A percentile compares a stretch with the other conserved stretches of the same genome.
phyloP scores from a whole-genome alignment of 441 rosid species.

The Isatis lusitanica region DNA sequence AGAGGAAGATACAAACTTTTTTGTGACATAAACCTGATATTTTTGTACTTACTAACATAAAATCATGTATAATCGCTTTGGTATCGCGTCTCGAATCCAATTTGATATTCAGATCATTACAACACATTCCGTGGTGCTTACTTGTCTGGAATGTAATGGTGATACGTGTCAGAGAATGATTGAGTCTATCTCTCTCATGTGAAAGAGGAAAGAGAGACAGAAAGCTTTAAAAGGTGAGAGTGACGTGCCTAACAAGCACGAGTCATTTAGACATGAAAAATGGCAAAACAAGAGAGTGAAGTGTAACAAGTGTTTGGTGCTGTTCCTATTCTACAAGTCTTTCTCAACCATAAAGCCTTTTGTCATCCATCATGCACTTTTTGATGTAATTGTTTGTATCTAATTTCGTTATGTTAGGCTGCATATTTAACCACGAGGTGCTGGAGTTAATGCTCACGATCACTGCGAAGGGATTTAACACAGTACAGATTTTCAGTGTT shows the following conservation, averaged over 20 bases:
- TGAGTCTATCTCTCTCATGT: not conserved
- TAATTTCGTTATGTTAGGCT: conserved; percentile 12
- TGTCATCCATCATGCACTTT: not conserved
- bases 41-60: not conserved
- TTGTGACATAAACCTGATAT: no score
- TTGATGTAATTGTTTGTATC: conserved; percentile 6
- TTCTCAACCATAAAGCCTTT: conserved; percentile 20
- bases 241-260: conserved; percentile 25
- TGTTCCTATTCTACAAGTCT: conserved; percentile 27
- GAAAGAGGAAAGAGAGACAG: conserved; percentile 28
- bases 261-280: conserved; percentile 13
- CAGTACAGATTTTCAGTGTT: not conserved
- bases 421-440: not conserved
- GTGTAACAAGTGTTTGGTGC: conserved; percentile 19
- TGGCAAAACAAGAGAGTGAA: conserved; percentile 27
- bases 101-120: not conserved
- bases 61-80: not conserved
- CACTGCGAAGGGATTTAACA: not conserved
- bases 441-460: not conserved
- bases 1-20: no score
- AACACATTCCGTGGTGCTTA: conserved; percentile 27
- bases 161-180: conserved; percentile 24
- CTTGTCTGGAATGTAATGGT: conserved; percentile 10
- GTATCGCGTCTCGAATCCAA: not conserved
- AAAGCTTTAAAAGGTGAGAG: conserved; percentile 25